Base-by-base conservation (phyloP, 2,329 filamentous ascomycete species). In the Drechslerella coelobrocha region DNA sequence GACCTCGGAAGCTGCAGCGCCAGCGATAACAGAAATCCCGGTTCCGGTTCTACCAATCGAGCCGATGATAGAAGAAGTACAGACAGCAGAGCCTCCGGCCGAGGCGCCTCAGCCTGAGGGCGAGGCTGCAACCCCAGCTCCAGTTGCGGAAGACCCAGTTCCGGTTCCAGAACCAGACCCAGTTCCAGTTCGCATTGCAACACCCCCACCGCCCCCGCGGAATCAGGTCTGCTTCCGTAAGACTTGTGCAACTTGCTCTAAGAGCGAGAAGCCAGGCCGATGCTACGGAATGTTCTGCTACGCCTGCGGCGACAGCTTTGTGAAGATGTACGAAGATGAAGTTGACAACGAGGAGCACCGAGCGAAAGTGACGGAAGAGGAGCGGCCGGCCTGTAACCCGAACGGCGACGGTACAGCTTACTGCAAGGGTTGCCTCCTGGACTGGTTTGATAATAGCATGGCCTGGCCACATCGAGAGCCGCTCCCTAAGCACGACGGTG, bases 391-490 rank as follows among this genome's bases (percentile, higher is more conserved):
- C 1, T 68, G 63, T 23, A 68, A 68, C 39, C 63, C 63, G 23
- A 45, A 51, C 8, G 56, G 61, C 14, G 63, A 61, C 2, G 43
- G 43, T 10, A 34, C 50, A 8, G 63, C 63, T 23, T 68, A 68
- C 34, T 68, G 63, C 51, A 68, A 68, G 56, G 31, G 14, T 19
- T 68, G 63, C 17, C 29, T 68, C n/a, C 31, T 61, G 9, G 56
- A 68, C 29, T 68, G 63, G 63, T 68, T 68, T 21, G 63, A 68
- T 14, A 68, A 68, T 23, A 41, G 14, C 19, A 61, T 68, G 21
- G 31, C 56, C 4, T 68, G 63, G 63, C 63, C 63, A 56, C 63
- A 68, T 47, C 55, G 63, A 12, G 63, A 68, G 29, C 34, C 56
- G 5, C 50, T 52, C 47, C 63, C 63, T 39, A 56, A 56, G 51